Evolutionary conservation across 371 early-diverging fungal genomes (phyloP).

Genomic region (Syncephalastrum racemosum): DNA sequence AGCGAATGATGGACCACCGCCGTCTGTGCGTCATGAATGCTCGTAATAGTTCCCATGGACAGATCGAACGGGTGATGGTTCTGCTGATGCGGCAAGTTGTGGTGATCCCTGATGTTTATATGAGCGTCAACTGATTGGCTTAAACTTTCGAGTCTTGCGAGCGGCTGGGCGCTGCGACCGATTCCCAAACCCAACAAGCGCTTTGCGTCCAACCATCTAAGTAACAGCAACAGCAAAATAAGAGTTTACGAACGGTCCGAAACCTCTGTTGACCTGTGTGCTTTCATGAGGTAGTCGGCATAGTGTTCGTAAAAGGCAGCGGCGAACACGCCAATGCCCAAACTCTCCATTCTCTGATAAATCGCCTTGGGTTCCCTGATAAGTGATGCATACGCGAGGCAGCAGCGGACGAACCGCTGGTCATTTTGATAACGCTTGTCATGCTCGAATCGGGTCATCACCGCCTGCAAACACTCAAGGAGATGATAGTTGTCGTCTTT

Average conservation of each 20-base stretch:
- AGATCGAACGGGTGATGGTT: slow-evolving; percentile 4
- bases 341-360: slow-evolving; percentile 20
- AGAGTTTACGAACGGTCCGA: no score
- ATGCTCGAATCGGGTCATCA: slow-evolving; percentile 11
- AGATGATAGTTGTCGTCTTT: slow-evolving; percentile 12
- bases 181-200: slow-evolving; percentile 20
- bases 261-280: no score
- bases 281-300: slow-evolving; percentile 18
- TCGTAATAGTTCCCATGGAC: slow-evolving; percentile 1
- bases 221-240: background rate
- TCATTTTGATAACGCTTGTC: slow-evolving; percentile 21
- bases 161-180: slow-evolving; percentile 22
- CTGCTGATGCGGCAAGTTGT: background rate
- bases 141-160: background rate
- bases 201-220: slow-evolving; percentile 20
- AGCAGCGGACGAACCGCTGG: slow-evolving; percentile 30
- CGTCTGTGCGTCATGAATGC: no score
- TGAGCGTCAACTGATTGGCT: background rate
- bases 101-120: no score
- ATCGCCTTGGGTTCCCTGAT: slow-evolving; percentile 20
- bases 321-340: slow-evolving; percentile 30
- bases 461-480: slow-evolving; percentile 12
- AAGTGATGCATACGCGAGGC: slow-evolving; percentile 30
- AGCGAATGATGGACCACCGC: no score
- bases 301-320: slow-evolving; percentile 28